phyloP scores from a whole-genome alignment of 192 early-diverging fungal genomes.

The Podila clonocystis region DNA sequence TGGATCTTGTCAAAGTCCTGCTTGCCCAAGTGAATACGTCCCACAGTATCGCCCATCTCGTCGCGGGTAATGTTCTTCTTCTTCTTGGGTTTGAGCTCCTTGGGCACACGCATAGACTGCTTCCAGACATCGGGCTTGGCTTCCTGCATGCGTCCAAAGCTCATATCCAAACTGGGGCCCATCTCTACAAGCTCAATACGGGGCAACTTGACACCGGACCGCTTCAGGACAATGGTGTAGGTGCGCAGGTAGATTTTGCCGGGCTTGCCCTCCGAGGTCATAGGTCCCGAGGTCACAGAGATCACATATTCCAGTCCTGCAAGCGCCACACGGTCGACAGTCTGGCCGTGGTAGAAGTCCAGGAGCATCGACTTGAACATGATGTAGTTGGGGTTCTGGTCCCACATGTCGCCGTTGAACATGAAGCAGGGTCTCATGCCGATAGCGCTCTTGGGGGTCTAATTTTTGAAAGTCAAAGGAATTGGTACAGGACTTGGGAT shows the following conservation, averaged over 20 bases:
- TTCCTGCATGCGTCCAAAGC: conserved; percentile 74
- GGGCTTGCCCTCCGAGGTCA: conserved; percentile 65
- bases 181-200: conserved; percentile 93
- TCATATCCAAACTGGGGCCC: conserved; percentile 90
- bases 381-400: conserved; percentile 70
- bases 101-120: conserved; percentile 84
- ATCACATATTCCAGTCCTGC: conserved; percentile 93
- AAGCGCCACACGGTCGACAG: conserved; percentile 78
- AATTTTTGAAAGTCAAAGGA: not conserved
- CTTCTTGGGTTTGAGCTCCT: conserved; percentile 86
- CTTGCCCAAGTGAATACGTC: conserved; percentile 90
- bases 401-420: conserved; percentile 92
- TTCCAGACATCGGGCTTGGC: conserved; percentile 88
- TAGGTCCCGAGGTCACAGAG: conserved; percentile 76
- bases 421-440: conserved; percentile 91
- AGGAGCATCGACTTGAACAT: conserved; percentile 86
- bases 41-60: conserved; percentile 92
- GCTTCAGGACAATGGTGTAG: conserved; percentile 87
- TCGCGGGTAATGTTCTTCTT: conserved; percentile 93
- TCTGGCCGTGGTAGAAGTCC: conserved; percentile 91
- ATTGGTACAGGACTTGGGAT: not conserved
- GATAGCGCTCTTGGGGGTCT: conserved; percentile 76
- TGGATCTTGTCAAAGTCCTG: conserved; percentile 95
- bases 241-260: conserved; percentile 81
- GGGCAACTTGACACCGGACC: conserved; percentile 86